Evolutionary conservation across 176 grass and related monocot genomes (phyloP).

Genomic region (Elymus sibiricus): DNA sequence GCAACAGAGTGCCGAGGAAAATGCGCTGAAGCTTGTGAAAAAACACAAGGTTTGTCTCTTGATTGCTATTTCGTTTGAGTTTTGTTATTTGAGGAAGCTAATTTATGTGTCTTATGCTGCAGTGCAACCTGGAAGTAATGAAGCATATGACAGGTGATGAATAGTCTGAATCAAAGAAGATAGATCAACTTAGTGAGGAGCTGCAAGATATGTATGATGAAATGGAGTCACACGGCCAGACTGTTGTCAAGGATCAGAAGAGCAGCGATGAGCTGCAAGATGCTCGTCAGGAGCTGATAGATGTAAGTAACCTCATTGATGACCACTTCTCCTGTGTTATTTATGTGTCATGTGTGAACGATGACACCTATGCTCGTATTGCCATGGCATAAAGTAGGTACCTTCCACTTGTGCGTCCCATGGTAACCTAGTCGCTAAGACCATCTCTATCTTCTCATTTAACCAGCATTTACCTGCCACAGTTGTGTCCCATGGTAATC

Average conservation of each 20-base stretch:
- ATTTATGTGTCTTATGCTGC: slow-evolving; percentile 7
- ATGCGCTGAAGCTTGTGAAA: slow-evolving; percentile 45
- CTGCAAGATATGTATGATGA: slow-evolving; percentile 45
- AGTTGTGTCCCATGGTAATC: too few relatives aligned
- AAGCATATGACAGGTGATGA: slow-evolving; percentile 39
- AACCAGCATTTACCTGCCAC: too few relatives aligned
- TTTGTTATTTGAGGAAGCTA: neutral
- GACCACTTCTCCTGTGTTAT: too few relatives aligned
- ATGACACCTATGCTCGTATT: too few relatives aligned
- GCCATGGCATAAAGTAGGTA: too few relatives aligned
- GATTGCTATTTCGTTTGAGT: neutral
- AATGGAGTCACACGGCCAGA: slow-evolving; percentile 36
- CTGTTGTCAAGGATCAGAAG: slow-evolving; percentile 43
- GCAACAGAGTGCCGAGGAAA: slow-evolving; percentile 58
- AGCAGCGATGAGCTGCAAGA: slow-evolving; percentile 56
- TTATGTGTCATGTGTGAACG: too few relatives aligned
- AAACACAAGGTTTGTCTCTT: slow-evolving; percentile 41
- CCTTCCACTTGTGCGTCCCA: too few relatives aligned
- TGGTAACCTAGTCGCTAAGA: too few relatives aligned
- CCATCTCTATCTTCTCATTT: too few relatives aligned
- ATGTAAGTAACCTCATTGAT: neutral
- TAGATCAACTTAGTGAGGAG: slow-evolving; percentile 29
- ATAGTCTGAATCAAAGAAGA: slow-evolving; percentile 22
- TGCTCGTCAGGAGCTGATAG: slow-evolving; percentile 42
- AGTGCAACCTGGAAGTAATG: slow-evolving; percentile 40